Evolutionary conservation across 2,329 filamentous ascomycete species (phyloP).

Genomic region (Cercospora sojina): DNA sequence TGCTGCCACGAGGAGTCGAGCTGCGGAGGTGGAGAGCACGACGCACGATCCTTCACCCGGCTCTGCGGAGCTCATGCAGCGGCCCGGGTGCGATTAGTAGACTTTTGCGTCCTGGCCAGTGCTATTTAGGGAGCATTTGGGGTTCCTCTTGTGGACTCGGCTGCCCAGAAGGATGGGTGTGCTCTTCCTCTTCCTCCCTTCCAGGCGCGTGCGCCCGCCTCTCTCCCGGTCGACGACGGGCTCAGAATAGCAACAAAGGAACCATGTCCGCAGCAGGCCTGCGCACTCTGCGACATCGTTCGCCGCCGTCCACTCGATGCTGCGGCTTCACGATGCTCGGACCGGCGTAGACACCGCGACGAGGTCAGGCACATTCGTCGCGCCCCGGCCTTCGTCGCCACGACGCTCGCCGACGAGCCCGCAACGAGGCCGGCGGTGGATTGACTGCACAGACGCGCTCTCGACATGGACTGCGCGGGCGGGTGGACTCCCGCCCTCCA

Average conservation of each 20-base stretch:
- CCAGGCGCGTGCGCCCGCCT: slow-evolving; percentile 11
- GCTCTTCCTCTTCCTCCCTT: not conserved
- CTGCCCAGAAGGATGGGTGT: not conserved
- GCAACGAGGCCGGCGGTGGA: slow-evolving; percentile 3
- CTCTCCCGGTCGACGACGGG: slow-evolving; percentile 5
- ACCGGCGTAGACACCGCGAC: slow-evolving; percentile 12
- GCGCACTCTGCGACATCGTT: slow-evolving; percentile 10
- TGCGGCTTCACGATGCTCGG: slow-evolving; percentile 16
- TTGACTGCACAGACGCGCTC: not conserved
- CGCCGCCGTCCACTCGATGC: slow-evolving; percentile 23
- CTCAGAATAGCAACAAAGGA: slow-evolving; percentile 21
- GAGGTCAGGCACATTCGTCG: not conserved
- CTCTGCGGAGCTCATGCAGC: not conserved
- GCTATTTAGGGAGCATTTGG: slow-evolving; percentile 18
- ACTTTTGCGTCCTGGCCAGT: not conserved
- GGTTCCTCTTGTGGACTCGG: not conserved
- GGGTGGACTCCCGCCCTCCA: not conserved
- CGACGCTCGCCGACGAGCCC: not conserved
- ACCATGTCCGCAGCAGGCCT: slow-evolving; percentile 13
- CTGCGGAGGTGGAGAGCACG: slow-evolving; percentile 11
- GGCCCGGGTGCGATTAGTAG: not conserved
- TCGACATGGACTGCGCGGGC: not conserved
- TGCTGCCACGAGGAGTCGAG: slow-evolving; percentile 16
- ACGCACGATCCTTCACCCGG: slow-evolving; percentile 4
- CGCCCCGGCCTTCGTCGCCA: not conserved